Percentiles rank a stretch among this genome's conserved stretches.
Conservation (phyloP, 441 rosid genomes). For the Geranium incanum region DNA sequence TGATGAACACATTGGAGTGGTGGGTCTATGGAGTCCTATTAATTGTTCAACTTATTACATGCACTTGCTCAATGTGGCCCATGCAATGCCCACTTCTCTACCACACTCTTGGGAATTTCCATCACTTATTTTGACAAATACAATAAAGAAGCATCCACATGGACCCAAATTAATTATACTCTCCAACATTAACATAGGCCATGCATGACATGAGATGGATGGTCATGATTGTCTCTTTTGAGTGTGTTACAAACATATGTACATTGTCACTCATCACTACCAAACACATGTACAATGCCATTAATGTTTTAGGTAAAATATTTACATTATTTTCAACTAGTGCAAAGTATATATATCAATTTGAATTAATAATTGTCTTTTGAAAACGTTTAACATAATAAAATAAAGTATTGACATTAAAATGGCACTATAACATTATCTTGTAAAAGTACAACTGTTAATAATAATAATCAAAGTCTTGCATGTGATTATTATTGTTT, state of each 20-base stretch:
- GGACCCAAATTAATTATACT: neutral
- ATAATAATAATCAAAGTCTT: neutral
- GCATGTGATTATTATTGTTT: conserved; percentile 7
- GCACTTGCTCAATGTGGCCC: neutral
- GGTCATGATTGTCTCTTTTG: neutral
- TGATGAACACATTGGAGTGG: too few relatives aligned
- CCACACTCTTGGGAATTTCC: neutral
- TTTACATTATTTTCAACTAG: too few relatives aligned
- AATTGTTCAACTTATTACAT: too few relatives aligned
- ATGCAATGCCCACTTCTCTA: neutral
- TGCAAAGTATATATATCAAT: too few relatives aligned
- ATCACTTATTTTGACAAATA: neutral
- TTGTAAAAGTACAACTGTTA: neutral
- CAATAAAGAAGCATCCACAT: neutral
- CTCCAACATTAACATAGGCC: neutral
- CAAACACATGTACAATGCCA: neutral
- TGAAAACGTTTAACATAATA: too few relatives aligned
- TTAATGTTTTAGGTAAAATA: neutral
- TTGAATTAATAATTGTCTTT: too few relatives aligned
- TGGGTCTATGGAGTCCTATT: too few relatives aligned
- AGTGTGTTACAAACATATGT: neutral
- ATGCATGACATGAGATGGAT: neutral
- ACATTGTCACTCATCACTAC: neutral
- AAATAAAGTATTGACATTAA: too few relatives aligned
- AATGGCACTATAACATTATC: neutral